These are phyloP conservation scores for Ustilago tritici DNA, from an alignment of 1,284 basidiomycete species.

Conservation along the genomic window DNA sequence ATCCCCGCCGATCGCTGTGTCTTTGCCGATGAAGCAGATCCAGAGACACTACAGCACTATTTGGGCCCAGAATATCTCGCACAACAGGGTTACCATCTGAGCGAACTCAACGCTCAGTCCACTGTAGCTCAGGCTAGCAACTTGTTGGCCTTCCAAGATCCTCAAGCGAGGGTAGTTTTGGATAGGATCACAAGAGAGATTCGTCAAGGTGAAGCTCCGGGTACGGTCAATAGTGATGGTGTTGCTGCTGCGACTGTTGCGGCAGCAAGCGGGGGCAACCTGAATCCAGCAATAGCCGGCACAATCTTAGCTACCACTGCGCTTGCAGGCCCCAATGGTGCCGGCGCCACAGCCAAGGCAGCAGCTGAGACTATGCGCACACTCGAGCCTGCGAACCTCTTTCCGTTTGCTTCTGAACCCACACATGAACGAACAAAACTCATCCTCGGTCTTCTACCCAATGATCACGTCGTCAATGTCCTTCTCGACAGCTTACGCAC, in stretches of 20 bases:
- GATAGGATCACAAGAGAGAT: slow-evolving; percentile 59
- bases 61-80: slow-evolving; percentile 39
- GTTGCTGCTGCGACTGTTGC: slow-evolving; percentile 14
- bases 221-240: slow-evolving; percentile 5
- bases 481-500: slow-evolving; percentile 59
- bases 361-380: slow-evolving; percentile 27
- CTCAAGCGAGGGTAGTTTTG: slow-evolving; percentile 56
- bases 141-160: slow-evolving; percentile 44
- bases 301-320: slow-evolving; percentile 11
- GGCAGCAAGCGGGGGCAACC: slow-evolving; percentile 7
- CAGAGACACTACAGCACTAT: slow-evolving; percentile 49
- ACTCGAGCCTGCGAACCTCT: slow-evolving; percentile 22
- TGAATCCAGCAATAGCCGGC: slow-evolving; percentile 19
- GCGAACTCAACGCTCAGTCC: slow-evolving; percentile 14
- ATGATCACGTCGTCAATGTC: slow-evolving; percentile 60
- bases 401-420: slow-evolving; percentile 35
- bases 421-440: slow-evolving; percentile 41
- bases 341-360: neutral
- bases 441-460: slow-evolving; percentile 57
- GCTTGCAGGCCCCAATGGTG: slow-evolving; percentile 5
- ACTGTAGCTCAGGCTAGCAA: slow-evolving; percentile 6
- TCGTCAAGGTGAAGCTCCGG: slow-evolving; percentile 22
- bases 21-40: slow-evolving; percentile 57
- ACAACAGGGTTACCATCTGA: slow-evolving; percentile 38
- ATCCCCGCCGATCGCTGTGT: slow-evolving; percentile 58